Evolutionary conservation across 495 filamentous ascomycete species (phyloP), one percentile per base, ranked within the genome.

Genomic region (Penicillium pulvis): DNA sequence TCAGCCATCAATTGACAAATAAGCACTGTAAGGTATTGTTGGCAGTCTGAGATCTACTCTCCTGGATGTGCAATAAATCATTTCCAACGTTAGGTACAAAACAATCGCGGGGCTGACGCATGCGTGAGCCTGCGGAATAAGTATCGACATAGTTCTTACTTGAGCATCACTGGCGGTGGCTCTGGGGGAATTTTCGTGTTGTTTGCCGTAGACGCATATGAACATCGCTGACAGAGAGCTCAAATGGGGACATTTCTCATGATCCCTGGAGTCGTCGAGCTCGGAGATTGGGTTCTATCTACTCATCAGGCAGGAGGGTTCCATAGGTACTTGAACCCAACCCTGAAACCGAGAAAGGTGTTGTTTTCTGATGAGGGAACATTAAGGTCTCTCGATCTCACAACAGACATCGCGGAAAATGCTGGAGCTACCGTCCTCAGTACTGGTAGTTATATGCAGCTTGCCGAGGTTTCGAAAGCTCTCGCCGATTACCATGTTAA

Each of bases 251-350:
- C 45, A 0, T 61, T 75, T 14, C 8, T 75, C 14, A 44, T 24
- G 20, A 17, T 28, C 2, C 58, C 57, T 35, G 61, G 65, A 4
- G 16, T 71, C 4, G 23, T 70, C 2, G 57, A 46, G 9, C 53
- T 56, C 0, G 20, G 26, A 10, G 75, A 78, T n/a, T 70, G 72
- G 62, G 56, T 74, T 1, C 9, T 73, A 9, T 70, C 72, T 4
- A 48, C 65, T 1, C 71, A 77, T 52, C 14, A 55, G 9, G 24
- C 51, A 17, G 61, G 65, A n/a, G 26, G 36, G 28, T 16, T 61
- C 5, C 49, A 56, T 30, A 50, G 51, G 46, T 26, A 42, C 1
- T 3, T 65, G 26, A 16, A 4, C 61, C 59, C 8, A 53, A 67
- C 6, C 36, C 16, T 8, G 14, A 8, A 44, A 44, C 1, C 19